Evolutionary conservation across 345 rosid species (phyloP).

Genomic region (Hibiscus mutabilis): DNA sequence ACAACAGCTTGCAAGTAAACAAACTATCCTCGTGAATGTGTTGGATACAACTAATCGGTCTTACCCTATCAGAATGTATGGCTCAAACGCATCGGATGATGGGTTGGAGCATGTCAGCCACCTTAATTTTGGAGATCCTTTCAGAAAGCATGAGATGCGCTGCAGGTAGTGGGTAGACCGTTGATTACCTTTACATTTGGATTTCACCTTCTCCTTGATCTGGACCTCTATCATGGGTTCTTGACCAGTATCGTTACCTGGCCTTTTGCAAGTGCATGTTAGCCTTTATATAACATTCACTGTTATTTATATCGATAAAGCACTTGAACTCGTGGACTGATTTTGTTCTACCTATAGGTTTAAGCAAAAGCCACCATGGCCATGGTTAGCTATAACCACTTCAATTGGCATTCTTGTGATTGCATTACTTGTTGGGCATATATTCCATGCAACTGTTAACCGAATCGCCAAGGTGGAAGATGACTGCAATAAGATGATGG

Average conservation of each 20-base stretch:
- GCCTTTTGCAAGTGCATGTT: background rate
- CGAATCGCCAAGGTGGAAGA: constrained; percentile 87
- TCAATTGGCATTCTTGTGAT: constrained; percentile 73
- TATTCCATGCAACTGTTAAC: constrained; percentile 76
- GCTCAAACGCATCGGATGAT: constrained; percentile 53
- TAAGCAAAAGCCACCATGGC: constrained; percentile 84
- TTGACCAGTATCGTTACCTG: background rate
- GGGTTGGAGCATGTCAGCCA: constrained; percentile 54
- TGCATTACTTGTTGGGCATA: constrained; percentile 67
- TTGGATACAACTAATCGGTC: constrained; percentile 69
- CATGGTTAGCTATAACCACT: constrained; percentile 51
- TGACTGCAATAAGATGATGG: constrained; percentile 66
- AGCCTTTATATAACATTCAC: background rate
- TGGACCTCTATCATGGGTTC: too few relatives aligned
- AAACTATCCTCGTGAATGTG: constrained; percentile 85
- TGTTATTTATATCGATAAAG: background rate
- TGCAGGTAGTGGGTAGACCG: constrained; percentile 55
- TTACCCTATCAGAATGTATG: constrained; percentile 89
- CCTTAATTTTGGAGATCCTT: too few relatives aligned
- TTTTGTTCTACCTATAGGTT: constrained; percentile 41
- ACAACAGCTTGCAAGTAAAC: constrained; percentile 95
- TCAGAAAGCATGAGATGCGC: constrained; percentile 85
- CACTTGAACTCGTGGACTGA: background rate
- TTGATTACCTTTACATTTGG: background rate
- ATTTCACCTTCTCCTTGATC: too few relatives aligned